Conservation (phyloP, 441 rosid genomes). For the Melastoma candidum region DNA sequence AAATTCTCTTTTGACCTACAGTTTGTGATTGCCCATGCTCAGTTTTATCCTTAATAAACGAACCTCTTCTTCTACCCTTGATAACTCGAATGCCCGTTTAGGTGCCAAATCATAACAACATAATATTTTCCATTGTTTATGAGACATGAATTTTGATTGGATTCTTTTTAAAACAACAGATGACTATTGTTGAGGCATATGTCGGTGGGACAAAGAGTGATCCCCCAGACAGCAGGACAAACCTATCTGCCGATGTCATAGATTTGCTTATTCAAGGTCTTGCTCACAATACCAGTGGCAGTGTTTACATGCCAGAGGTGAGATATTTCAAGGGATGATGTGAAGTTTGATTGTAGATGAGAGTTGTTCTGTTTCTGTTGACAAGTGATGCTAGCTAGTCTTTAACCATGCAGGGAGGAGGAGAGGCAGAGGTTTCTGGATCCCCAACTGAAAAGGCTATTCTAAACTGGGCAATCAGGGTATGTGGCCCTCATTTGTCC, state of each 20-base stretch:
- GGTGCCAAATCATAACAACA: no score
- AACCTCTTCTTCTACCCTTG: no score
- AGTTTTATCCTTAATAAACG: no score
- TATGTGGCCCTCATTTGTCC: conserved; percentile 16
- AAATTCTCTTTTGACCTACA: no score
- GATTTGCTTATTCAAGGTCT: conserved; percentile 64
- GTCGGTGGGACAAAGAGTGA: conserved; percentile 52
- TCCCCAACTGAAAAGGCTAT: conserved; percentile 96
- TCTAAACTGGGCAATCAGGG: conserved; percentile 78
- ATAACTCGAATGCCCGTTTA: no score
- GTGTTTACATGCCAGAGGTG: conserved; percentile 73
- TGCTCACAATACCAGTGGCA: conserved; percentile 81
- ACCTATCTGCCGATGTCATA: conserved; percentile 32
- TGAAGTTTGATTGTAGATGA: not conserved
- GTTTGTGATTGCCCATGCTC: no score
- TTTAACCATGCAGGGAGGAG: conserved; percentile 42
- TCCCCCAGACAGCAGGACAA: conserved; percentile 45
- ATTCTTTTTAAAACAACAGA: conserved; percentile 26
- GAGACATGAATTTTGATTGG: not conserved
- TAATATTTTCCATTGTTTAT: no score
- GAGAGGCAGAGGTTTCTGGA: conserved; percentile 74
- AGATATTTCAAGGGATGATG: conserved; percentile 4
- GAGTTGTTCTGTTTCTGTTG: conserved; percentile 9
- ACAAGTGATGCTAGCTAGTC: conserved; percentile 5
- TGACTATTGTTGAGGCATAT: conserved; percentile 81